Conservation (phyloP, 2,329 filamentous ascomycete genomes). For the Plectosphaerella plurivora region DNA sequence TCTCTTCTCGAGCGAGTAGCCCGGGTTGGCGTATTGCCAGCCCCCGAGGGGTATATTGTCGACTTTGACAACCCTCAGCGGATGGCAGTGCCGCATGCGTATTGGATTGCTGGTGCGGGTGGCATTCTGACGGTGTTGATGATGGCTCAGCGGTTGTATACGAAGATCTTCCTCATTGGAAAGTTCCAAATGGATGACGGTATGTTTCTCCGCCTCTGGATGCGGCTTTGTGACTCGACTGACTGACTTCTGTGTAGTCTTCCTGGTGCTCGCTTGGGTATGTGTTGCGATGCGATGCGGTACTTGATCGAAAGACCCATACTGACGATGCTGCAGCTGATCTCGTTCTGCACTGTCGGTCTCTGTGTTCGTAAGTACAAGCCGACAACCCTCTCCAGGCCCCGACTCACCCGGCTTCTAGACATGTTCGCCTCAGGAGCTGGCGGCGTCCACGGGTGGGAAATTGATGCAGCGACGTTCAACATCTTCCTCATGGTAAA, state of each 20-base stretch:
- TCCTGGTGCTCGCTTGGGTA: constrained; percentile 3
- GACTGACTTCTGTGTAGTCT: not conserved
- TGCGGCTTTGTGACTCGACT: not conserved
- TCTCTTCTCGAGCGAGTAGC: too few relatives aligned
- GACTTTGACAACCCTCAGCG: constrained; percentile 20
- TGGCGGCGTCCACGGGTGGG: constrained; percentile 25
- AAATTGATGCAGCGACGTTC: constrained; percentile 20
- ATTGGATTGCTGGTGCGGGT: constrained; percentile 16
- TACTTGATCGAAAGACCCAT: not conserved
- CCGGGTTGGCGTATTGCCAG: constrained; percentile 8
- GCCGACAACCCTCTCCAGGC: not conserved
- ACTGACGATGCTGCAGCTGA: constrained; percentile 3
- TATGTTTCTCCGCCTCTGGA: constrained; percentile 6
- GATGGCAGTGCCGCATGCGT: constrained; percentile 12
- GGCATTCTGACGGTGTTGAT: constrained; percentile 15
- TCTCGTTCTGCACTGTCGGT: constrained; percentile 4
- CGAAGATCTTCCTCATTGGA: constrained; percentile 16
- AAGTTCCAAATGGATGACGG: constrained; percentile 20
- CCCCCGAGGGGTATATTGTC: constrained; percentile 21
- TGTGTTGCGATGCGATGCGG: not conserved
- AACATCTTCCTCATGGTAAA: constrained; percentile 18
- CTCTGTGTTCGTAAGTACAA: constrained; percentile 3
- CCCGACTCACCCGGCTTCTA: constrained; percentile 2
- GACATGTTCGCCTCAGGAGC: constrained; percentile 20
- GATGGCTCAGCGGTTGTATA: constrained; percentile 20